Evolutionary conservation across 2,329 filamentous ascomycete genomes (phyloP).

Genomic region (Xylaria sp.): DNA sequence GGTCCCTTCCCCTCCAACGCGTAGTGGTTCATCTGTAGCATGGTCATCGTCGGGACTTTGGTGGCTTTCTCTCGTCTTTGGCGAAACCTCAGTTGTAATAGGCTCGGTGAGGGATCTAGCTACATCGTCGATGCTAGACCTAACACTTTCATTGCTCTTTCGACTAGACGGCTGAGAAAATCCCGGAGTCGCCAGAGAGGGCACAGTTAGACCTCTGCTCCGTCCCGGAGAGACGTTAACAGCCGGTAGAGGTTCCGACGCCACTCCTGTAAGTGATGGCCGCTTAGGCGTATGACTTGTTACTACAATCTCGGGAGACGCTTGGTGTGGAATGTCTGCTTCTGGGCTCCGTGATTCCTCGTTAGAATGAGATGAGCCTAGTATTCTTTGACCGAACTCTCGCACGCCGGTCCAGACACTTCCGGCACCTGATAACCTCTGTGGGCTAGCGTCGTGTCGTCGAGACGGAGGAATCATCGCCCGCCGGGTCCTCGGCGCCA

Average conservation of each 20-base stretch:
- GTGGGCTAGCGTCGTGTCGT: conserved; percentile 25
- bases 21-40: not conserved
- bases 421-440: conserved; percentile 33
- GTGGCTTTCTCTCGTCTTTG: conserved; percentile 22
- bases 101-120: conserved; percentile 49
- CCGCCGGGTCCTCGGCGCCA: conserved; percentile 43
- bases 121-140: conserved; percentile 38
- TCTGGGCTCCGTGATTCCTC: conserved; percentile 31
- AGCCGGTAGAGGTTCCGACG: conserved; percentile 40
- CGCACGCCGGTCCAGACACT: conserved; percentile 47
- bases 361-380: conserved; percentile 37
- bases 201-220: conserved; percentile 50
- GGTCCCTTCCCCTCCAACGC: conserved; percentile 22
- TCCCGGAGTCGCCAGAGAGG: conserved; percentile 45
- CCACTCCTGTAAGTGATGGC: conserved; percentile 42
- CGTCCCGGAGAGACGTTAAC: conserved; percentile 30
- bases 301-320: conserved; percentile 54
- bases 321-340: conserved; percentile 22
- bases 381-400: conserved; percentile 44
- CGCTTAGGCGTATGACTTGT: conserved; percentile 46
- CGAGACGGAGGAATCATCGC: conserved; percentile 19
- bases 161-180: conserved; percentile 47
- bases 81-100: conserved; percentile 41
- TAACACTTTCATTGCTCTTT: conserved; percentile 39
- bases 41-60: not conserved